Conservation (phyloP, 2,329 filamentous ascomycete species). For the Alternaria sp. region DNA sequence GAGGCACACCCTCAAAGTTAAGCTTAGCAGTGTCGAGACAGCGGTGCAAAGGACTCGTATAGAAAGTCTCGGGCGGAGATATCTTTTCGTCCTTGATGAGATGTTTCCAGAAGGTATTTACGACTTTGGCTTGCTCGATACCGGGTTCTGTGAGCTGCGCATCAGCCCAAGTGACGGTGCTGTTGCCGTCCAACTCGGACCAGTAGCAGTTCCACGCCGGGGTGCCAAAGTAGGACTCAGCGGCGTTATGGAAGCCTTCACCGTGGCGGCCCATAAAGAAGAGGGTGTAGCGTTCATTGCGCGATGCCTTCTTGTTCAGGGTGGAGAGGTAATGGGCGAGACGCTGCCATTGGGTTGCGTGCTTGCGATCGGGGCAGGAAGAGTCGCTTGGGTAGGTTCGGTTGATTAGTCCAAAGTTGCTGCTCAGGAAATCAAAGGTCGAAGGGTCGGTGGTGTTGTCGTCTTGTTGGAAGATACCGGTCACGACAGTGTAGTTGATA, state of each 20-base stretch:
- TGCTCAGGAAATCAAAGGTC: constrained; percentile 58
- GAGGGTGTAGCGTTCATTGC: constrained; percentile 68
- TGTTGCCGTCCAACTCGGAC: constrained; percentile 70
- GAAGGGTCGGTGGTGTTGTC: constrained; percentile 63
- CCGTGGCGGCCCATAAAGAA: constrained; percentile 76
- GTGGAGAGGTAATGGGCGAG: constrained; percentile 66
- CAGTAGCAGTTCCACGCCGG: constrained; percentile 77
- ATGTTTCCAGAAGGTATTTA: constrained; percentile 67
- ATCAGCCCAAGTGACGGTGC: constrained; percentile 70
- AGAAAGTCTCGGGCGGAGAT: constrained; percentile 70
- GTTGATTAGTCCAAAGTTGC: constrained; percentile 73
- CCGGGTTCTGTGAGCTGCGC: constrained; percentile 68
- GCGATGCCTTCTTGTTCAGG: constrained; percentile 60
- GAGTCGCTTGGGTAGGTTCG: constrained; percentile 67
- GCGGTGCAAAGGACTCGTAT: constrained; percentile 70
- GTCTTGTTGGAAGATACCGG: constrained; percentile 72
- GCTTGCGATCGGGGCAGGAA: constrained; percentile 43
- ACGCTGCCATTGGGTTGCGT: constrained; percentile 70
- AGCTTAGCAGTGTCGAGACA: constrained; percentile 70
- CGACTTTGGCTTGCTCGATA: constrained; percentile 64
- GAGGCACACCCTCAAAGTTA: constrained; percentile 65
- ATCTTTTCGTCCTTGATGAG: constrained; percentile 62
- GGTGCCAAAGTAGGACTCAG: constrained; percentile 73
- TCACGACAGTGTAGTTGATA: constrained; percentile 68
- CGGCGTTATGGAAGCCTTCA: constrained; percentile 72